Evolutionary conservation across 2,329 filamentous ascomycete genomes (phyloP).

Genomic region (Tolypocladium inflatum): DNA sequence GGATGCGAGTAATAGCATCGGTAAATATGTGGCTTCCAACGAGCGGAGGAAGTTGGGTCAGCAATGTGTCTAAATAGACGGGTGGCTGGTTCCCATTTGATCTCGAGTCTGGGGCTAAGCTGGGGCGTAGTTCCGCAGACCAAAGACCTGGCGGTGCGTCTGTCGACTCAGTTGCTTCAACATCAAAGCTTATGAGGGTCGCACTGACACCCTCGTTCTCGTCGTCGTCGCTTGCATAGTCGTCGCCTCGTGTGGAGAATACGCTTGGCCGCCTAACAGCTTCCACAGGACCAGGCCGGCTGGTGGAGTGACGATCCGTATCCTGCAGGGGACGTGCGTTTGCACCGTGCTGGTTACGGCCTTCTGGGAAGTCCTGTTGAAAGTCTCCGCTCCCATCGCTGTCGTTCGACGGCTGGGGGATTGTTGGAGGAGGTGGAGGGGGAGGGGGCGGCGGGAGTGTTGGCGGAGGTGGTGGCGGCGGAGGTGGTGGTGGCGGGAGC

Average conservation of each 20-base stretch:
- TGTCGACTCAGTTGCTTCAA: conserved; percentile 45
- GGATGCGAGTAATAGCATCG: conserved; percentile 29
- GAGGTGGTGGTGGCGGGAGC: conserved; percentile 7
- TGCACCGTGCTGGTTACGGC: neutral
- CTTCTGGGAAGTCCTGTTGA: neutral
- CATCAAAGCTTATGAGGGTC: conserved; percentile 52
- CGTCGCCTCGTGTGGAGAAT: conserved; percentile 38
- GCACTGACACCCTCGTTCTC: conserved; percentile 45
- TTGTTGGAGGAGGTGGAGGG: neutral
- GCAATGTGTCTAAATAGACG: conserved; percentile 35
- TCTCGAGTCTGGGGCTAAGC: conserved; percentile 23
- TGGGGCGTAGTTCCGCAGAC: conserved; percentile 50
- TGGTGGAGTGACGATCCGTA: conserved; percentile 18
- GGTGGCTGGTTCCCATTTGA: conserved; percentile 14
- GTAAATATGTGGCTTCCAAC: conserved; percentile 37
- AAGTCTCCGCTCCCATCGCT: neutral
- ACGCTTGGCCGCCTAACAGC: conserved; percentile 33
- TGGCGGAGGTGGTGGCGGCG: conserved; percentile 8
- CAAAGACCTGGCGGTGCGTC: conserved; percentile 43
- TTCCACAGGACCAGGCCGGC: conserved; percentile 17
- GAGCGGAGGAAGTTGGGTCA: conserved; percentile 41
- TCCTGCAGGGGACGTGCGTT: conserved; percentile 13
- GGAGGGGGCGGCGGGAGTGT: conserved; percentile 9
- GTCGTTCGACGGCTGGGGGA: neutral
- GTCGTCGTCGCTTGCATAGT: conserved; percentile 47